Base-by-base conservation (phyloP, 108 stramenopile species). In the Skeletonema marinoi region DNA sequence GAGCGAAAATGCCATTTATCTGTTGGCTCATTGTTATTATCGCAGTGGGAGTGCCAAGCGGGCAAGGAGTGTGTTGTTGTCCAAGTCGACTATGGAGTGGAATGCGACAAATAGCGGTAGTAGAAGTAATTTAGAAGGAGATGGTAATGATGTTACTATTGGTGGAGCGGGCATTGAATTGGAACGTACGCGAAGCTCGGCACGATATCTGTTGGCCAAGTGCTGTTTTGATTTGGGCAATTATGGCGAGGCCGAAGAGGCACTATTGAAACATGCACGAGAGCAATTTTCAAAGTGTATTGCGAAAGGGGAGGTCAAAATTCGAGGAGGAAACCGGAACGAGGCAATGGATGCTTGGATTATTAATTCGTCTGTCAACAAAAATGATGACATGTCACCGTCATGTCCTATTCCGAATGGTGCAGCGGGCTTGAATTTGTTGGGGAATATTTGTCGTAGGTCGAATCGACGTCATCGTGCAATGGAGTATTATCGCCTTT, bases 401-500 rank as follows among this genome's bases (percentile, higher is more conserved):
- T 65, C 90, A 9, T 88, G 87, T 77, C 89, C 90, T 4, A 78
- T 96, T 71, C 96, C 97, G 11, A 92, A 93, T 74, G 97, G 95
- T 63, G 92, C 97, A 5, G 97, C 90, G 11, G 97, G 97, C 13
- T 68, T 96, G 42, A 68, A 89, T 59, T 73, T 97, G 60, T 70
- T 97, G 32, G 97, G 93, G 25, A 79, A 90, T 67, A 87, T 96
- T 39, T 97, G 94, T 71, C 82, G 86, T 31, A 72, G 74, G 62
- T 88, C 93, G 3, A 91, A 91, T 71, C 91, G 96, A 6, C 85
- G 80, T 65, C 77, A 88, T 17, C 74, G 92, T 60, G 97, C 97
- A 5, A 88, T 85, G 60, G 68, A 85, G 39, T 96, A 92, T 70
- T 96, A 87, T 82, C 82, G 83, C 10, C 67, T 92, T 70, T 87